Evolutionary conservation across 176 grass and related monocot genomes (phyloP), one percentile per base, ranked within the genome.

Genomic region (Zoysia japonica): DNA sequence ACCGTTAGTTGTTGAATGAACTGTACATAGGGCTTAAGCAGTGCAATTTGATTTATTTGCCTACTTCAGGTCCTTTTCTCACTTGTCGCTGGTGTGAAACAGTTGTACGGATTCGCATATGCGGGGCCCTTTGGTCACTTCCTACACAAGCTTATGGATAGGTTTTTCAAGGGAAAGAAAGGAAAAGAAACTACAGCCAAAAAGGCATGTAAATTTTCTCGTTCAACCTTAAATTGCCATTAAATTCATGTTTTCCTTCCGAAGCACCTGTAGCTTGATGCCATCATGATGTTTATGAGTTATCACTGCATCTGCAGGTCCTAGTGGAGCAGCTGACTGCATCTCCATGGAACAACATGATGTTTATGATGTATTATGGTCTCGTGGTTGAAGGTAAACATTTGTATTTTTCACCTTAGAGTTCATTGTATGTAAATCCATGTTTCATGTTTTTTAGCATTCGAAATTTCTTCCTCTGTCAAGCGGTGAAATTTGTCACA

Each of bases 141-240:
- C 70, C 47, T 89, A 52, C 93, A 97, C 78, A 97, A 91, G 89
- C 55, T 97, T 59, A 91, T 97, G 86, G 93, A 93, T 11, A 85
- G n/a, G 76, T 76, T 97, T 85, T 97, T 93, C 71, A 89, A 89
- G 61, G 93, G 88, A 70, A 93, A 91, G 83, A 93, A 97, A 82
- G 93, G 90, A 63, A 93, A 97, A 78, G 84, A 97, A 73, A 93
- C 88, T 48, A 88, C 90, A 74, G 93, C 93, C 60, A 97, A 93
- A 71, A 93, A 93, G 91, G 90, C 72, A 87, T 71, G 66, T 74
- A 78, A 79, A 61, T 79, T 70, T 79, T 55, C 41, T 69, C 46
- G 52, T 66, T 36, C 75, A 15, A 53, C 36, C 20, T 65, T 36
- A 38, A 61, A 62, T 28, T 37, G 47, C 55, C 11, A 19, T 59